Percentiles rank a stretch among this genome's conserved stretches.
Conservation (phyloP, 1,139 yeast genomes). For the Protomyces inouyei region DNA sequence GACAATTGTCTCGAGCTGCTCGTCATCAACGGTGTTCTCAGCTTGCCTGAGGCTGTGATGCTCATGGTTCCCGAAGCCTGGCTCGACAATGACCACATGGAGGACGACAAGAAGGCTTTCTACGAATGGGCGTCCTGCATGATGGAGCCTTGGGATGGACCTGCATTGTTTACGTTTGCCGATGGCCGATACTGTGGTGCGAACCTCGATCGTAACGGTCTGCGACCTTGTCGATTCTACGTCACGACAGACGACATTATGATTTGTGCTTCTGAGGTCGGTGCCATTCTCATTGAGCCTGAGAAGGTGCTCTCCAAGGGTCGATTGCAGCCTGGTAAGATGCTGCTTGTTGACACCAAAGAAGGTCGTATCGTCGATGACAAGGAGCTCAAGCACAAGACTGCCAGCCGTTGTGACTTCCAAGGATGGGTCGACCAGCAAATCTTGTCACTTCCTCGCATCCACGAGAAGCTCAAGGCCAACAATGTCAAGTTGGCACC, state of each 20-base stretch:
- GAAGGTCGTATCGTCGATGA: constrained; percentile 93
- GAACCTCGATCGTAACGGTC: constrained; percentile 91
- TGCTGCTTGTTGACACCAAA: constrained; percentile 90
- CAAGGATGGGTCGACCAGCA: constrained; percentile 89
- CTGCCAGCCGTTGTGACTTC: constrained; percentile 84
- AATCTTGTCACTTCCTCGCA: constrained; percentile 74
- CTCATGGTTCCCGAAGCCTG: constrained; percentile 96
- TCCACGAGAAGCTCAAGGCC: constrained; percentile 54
- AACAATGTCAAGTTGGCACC: constrained; percentile 46
- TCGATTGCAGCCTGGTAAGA: constrained; percentile 90
- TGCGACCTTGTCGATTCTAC: constrained; percentile 97
- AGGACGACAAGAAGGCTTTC: constrained; percentile 85
- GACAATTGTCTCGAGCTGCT: constrained; percentile 91
- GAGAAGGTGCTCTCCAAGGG: constrained; percentile 83
- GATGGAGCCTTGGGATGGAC: constrained; percentile 99
- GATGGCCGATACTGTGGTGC: constrained; percentile 99
- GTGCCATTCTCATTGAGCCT: constrained; percentile 86
- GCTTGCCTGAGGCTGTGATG: constrained; percentile 97
- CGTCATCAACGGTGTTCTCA: constrained; percentile 83
- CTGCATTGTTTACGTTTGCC: constrained; percentile 92
- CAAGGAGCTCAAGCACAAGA: constrained; percentile 72
- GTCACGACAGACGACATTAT: constrained; percentile 91
- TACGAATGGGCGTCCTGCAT: constrained; percentile 99
- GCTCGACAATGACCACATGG: constrained; percentile 81
- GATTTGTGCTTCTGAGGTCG: constrained; percentile 98